Base-by-base conservation (phyloP, 495 filamentous ascomycete genomes). In the Penicillium cinerascens region DNA sequence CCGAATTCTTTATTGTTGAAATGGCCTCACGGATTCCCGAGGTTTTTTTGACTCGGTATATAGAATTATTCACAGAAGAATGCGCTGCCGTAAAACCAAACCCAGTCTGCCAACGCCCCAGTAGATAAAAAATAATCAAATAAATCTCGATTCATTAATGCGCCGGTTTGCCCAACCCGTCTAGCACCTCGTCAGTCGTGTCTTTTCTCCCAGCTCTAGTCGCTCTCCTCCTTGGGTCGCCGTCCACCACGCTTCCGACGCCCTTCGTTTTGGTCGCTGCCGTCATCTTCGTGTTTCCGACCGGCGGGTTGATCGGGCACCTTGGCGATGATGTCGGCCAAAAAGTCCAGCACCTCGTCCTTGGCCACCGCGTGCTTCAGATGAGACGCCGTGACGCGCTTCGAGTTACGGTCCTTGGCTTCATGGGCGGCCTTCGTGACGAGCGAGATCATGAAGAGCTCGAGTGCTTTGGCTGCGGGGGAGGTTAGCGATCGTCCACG, bases 371-470 rank as follows among this genome's bases (percentile, higher is more conserved):
- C 92, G 51, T 89, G 83, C 71, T 97, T 97, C 39, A 98, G 76
- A 76, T 97, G 95, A 26, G 82, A 82, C 1, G 90, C 88, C 6
- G 88, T 92, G 58, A 98, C 88, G 54, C 91, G 86, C 72, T 96
- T 96, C 3, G 87, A 90, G 60, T 84, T 86, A 58, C 86, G 87
- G 48, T 85, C 82, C 41, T 83, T 85, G 42, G 92, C 92, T 61
- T 92, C 86, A 29, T 86, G 80, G 20, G 92, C 88, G 39, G 92
- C 87, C 69, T 90, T 91, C 27, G 84, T 87, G 42, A 96, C 91
- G 42, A 99, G 80, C 29, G 84, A 82, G 56, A 97, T 91, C 92
- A 97, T 97, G 68, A 98, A 98, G 16, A 98, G 79, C 73, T 98
- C 93, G 3, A 98, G 76, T 20, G 93, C 93, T 73, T 97, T 97